These are phyloP conservation scores for Ophiocordyceps sinensis DNA, from an alignment of 2,329 filamentous ascomycete species.

Conservation along the genomic window DNA sequence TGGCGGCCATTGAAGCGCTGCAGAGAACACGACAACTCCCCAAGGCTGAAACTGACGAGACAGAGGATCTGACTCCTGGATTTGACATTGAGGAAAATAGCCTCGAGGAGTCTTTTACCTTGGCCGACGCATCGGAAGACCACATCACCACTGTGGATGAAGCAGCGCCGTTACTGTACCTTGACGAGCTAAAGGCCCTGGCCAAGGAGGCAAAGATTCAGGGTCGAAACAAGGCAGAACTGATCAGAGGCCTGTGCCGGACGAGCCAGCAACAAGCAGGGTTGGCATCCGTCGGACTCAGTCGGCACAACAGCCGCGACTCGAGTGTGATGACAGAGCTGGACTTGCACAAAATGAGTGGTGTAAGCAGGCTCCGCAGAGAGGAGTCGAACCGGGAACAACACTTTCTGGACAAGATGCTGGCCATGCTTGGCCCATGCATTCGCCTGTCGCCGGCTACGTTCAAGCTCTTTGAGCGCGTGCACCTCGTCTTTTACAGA, in stretches of 20 bases:
- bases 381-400: constrained; percentile 48
- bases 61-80: constrained; percentile 10
- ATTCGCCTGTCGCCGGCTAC: constrained; percentile 61
- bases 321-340: constrained; percentile 32
- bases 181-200: constrained; percentile 75
- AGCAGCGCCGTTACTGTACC: constrained; percentile 63
- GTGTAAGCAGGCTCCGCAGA: constrained; percentile 8
- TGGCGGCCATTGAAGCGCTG: constrained; percentile 48
- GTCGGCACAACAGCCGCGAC: constrained; percentile 46
- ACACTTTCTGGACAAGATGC: constrained; percentile 65
- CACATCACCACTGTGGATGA: constrained; percentile 68
- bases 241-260: constrained; percentile 58
- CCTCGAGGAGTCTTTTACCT: constrained; percentile 49
- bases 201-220: constrained; percentile 78
- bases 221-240: constrained; percentile 75
- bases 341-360: constrained; percentile 14
- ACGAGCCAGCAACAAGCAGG: constrained; percentile 63
- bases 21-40: constrained; percentile 46
- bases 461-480: constrained; percentile 77
- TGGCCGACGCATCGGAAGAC: constrained; percentile 65
- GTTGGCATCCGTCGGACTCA: constrained; percentile 54
- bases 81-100: constrained; percentile 25
- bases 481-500: constrained; percentile 90
- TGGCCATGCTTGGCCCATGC: constrained; percentile 65
- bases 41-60: constrained; percentile 1